Evolutionary conservation across 805 yeast species (phyloP).

Genomic region (Candida koratica): DNA sequence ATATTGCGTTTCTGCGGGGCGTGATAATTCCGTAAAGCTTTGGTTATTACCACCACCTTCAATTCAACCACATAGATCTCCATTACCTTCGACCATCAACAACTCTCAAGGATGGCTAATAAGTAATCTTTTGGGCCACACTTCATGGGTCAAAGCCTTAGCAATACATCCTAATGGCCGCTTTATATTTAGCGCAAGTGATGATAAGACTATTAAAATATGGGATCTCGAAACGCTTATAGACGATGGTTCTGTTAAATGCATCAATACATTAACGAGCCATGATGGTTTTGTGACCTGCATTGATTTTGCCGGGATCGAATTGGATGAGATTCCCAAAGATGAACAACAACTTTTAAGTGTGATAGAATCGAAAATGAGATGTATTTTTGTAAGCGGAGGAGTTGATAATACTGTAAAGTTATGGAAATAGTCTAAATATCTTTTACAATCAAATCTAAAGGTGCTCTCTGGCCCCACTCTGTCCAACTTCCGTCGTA

Average conservation of each 20-base stretch:
- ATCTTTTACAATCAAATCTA: slow-evolving; percentile 40
- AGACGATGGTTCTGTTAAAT: slow-evolving; percentile 41
- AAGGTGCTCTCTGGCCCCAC: slow-evolving; percentile 74
- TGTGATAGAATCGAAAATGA: slow-evolving; percentile 43
- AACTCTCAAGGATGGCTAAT: slow-evolving; percentile 61
- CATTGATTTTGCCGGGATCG: slow-evolving; percentile 51
- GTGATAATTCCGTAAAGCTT: slow-evolving; percentile 69
- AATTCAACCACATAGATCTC: slow-evolving; percentile 50
- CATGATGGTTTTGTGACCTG: slow-evolving; percentile 79
- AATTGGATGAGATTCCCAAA: slow-evolving; percentile 14
- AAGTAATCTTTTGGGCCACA: slow-evolving; percentile 65
- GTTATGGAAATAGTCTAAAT: slow-evolving; percentile 43
- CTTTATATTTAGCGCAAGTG: slow-evolving; percentile 66
- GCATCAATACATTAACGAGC: slow-evolving; percentile 47
- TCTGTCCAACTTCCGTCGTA: slow-evolving; percentile 87
- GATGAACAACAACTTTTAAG: slow-evolving; percentile 26
- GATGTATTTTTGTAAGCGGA: slow-evolving; percentile 64
- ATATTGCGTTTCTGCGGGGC: slow-evolving; percentile 72
- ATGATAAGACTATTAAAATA: slow-evolving; percentile 68
- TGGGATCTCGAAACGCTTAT: slow-evolving; percentile 61
- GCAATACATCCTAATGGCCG: slow-evolving; percentile 73
- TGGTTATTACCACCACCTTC: slow-evolving; percentile 77
- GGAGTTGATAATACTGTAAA: slow-evolving; percentile 54
- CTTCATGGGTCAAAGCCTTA: slow-evolving; percentile 78
- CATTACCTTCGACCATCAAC: slow-evolving; percentile 47